A percentile compares a stretch with the other conserved stretches of the same genome.
Conservation (phyloP, 208 protist genomes). For the Leishmania martiniquensis region DNA sequence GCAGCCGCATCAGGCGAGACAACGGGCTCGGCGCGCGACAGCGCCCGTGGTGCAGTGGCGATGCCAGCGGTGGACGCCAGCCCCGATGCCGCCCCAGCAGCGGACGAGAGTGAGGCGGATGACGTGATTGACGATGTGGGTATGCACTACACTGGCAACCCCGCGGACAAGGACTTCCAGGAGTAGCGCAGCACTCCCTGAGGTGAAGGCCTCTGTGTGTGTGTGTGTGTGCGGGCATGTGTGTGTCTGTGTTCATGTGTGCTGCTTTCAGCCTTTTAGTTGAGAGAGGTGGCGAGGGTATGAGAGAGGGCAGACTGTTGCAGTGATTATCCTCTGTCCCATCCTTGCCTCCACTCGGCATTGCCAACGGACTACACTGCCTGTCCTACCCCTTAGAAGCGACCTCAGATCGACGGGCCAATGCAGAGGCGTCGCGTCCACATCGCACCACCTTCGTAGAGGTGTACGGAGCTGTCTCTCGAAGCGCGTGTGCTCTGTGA, state of each 20-base stretch:
- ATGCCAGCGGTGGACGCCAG: not conserved
- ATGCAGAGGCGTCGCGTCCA: not conserved
- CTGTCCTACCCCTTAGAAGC: not conserved
- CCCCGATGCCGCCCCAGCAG: not conserved
- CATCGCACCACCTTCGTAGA: not conserved
- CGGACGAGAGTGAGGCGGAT: conserved; percentile 29
- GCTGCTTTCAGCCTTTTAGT: not conserved
- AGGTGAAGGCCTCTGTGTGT: not conserved
- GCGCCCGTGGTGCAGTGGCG: not conserved
- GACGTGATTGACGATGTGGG: conserved; percentile 82
- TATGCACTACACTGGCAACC: conserved; percentile 43
- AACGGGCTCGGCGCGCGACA: not conserved
- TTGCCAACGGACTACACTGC: not conserved
- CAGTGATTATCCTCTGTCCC: not conserved
- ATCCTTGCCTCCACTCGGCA: no score
- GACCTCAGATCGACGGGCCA: not conserved
- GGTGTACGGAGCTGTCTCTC: not conserved
- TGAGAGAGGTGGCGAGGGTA: not conserved
- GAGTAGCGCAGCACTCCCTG: conserved; percentile 6
- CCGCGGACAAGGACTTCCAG: conserved; percentile 53
- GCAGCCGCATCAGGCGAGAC: not conserved
- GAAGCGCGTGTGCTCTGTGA: not conserved
- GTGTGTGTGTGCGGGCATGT: not conserved
- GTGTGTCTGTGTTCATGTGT: not conserved
- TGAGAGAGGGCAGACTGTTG: not conserved